Percentiles rank a stretch among this genome's conserved stretches.
These are phyloP conservation scores for Linum usitatissimum DNA, from an alignment of 345 rosid genomes.

Conservation along the genomic window DNA sequence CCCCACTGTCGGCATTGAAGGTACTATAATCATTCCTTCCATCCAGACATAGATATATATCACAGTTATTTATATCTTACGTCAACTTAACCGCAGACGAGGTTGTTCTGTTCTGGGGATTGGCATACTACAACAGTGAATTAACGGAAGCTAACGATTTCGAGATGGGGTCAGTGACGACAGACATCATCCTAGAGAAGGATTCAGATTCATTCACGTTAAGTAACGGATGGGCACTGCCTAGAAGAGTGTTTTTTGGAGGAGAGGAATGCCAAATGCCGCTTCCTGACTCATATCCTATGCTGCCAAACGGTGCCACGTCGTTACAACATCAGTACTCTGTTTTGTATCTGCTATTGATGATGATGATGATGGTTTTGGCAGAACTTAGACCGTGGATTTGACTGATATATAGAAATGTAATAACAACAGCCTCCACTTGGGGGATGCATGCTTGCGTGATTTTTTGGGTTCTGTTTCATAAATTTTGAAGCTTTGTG, in stretches of 20 bases:
- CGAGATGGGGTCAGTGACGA: constrained; percentile 28
- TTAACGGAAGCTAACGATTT: constrained; percentile 19
- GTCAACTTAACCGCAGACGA: constrained; percentile 27
- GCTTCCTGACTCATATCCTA: constrained; percentile 39
- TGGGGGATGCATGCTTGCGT: too few species aligned
- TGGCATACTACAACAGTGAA: constrained; percentile 28
- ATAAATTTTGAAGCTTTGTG: too few species aligned
- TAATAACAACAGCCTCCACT: too few species aligned
- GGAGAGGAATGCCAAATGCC: constrained; percentile 51
- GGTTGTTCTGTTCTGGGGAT: constrained; percentile 49
- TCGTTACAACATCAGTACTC: neutral
- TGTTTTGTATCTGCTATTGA: constrained; percentile 10
- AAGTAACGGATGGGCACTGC: constrained; percentile 51
- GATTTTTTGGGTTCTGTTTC: too few species aligned
- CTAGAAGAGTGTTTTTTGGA: constrained; percentile 40
- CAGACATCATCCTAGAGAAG: constrained; percentile 38
- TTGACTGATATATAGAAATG: too few species aligned
- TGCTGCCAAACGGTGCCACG: constrained; percentile 31
- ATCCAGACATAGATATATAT: neutral
- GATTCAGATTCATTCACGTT: constrained; percentile 32
- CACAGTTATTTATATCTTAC: too few species aligned
- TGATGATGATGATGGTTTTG: neutral
- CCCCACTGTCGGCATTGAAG: constrained; percentile 32
- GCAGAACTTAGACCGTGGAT: neutral
- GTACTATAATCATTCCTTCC: constrained; percentile 11